Evolutionary conservation across 1,139 yeast species (phyloP).

Genomic region (Kluyveromyces sp.): DNA sequence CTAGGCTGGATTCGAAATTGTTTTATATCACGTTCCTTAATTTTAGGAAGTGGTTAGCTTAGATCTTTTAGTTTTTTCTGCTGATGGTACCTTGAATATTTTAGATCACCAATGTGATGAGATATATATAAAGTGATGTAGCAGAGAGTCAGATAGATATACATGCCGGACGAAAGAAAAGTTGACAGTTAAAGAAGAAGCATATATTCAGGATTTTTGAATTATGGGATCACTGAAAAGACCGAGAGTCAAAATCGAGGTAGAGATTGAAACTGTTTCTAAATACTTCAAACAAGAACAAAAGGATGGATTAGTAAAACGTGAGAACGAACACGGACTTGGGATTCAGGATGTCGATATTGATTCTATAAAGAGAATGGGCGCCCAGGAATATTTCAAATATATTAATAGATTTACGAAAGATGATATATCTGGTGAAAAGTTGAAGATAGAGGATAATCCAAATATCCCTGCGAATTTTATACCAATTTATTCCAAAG

Average conservation of each 20-base stretch:
- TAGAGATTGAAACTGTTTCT: conserved; percentile 11
- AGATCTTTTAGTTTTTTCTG: too few relatives aligned
- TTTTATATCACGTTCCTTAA: too few relatives aligned
- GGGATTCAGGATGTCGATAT: conserved; percentile 14
- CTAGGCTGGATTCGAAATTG: too few relatives aligned
- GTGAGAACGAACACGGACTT: background rate
- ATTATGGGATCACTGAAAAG: conserved; percentile 8
- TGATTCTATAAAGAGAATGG: conserved; percentile 22
- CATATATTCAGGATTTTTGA: too few relatives aligned
- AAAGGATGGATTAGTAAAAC: background rate
- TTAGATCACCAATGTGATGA: too few relatives aligned
- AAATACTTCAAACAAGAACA: conserved; percentile 18
- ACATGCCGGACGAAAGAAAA: too few relatives aligned
- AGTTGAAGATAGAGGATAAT: conserved; percentile 4
- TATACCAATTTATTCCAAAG: conserved; percentile 48
- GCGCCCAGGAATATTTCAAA: conserved; percentile 21
- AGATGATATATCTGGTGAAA: conserved; percentile 11
- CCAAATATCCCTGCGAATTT: conserved; percentile 39
- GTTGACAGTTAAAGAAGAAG: too few relatives aligned
- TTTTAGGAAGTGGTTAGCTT: too few relatives aligned
- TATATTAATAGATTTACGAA: conserved; percentile 21
- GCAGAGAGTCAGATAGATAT: too few relatives aligned
- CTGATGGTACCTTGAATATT: too few relatives aligned
- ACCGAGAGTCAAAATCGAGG: conserved; percentile 10
- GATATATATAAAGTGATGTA: too few relatives aligned